Percentiles rank a stretch among this genome's conserved stretches.
Conservation (phyloP, 2,329 filamentous ascomycete genomes). For the Chrysoporthe puriensis region DNA sequence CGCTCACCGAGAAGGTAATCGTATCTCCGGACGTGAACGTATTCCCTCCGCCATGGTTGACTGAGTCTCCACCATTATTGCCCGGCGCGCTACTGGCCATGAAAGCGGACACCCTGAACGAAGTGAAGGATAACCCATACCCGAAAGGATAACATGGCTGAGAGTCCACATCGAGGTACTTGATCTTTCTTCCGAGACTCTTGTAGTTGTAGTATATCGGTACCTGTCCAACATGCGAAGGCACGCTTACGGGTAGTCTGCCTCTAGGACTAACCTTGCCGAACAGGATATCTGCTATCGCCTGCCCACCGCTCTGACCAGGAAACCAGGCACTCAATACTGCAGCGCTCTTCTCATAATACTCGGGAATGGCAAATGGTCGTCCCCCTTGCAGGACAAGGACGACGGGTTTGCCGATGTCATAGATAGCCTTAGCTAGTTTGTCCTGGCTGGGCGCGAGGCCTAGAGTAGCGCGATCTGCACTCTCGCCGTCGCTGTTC, state of each 20-base stretch:
- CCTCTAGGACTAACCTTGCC: slow-evolving; percentile 40
- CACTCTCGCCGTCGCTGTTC: slow-evolving; percentile 49
- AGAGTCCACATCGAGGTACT: slow-evolving; percentile 39
- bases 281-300: slow-evolving; percentile 42
- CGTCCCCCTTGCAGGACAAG: slow-evolving; percentile 47
- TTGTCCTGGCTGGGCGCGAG: slow-evolving; percentile 43
- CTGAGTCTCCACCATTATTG: no score
- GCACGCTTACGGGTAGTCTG: slow-evolving; percentile 40
- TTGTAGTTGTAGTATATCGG: slow-evolving; percentile 44
- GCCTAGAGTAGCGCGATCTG: slow-evolving; percentile 43
- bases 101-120: slow-evolving; percentile 38
- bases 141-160: slow-evolving; percentile 40
- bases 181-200: slow-evolving; percentile 33
- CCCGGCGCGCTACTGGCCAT: background rate
- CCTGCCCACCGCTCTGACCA: slow-evolving; percentile 40
- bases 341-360: slow-evolving; percentile 44
- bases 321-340: slow-evolving; percentile 45
- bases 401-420: slow-evolving; percentile 44
- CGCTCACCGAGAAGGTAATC: slow-evolving; percentile 40
- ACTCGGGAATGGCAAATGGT: slow-evolving; percentile 44
- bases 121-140: slow-evolving; percentile 41
- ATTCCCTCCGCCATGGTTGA: no score
- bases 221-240: slow-evolving; percentile 40
- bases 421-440: slow-evolving; percentile 43
- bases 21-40: slow-evolving; percentile 31